phyloP scores from a whole-genome alignment of 2,329 filamentous ascomycete species.

The Colletotrichum orbiculare region DNA sequence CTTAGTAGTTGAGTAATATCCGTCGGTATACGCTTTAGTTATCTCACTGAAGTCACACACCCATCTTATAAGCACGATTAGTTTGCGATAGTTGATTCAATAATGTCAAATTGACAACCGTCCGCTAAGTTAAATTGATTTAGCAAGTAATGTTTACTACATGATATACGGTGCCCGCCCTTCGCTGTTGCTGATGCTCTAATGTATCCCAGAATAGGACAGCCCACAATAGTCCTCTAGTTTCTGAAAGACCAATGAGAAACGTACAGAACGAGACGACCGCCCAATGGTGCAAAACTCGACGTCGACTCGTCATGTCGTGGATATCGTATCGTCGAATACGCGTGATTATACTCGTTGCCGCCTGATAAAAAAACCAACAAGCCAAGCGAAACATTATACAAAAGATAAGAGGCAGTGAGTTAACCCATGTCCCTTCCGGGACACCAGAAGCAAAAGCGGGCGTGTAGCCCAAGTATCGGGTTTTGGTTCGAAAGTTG shows the following conservation, averaged over 20 bases:
- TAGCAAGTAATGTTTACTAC: background rate
- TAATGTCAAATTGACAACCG: background rate
- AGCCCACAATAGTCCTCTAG: background rate
- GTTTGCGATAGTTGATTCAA: background rate
- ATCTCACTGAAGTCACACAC: too few relatives aligned
- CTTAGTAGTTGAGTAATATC: too few relatives aligned
- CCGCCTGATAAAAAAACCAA: conserved; percentile 8
- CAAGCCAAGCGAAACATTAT: conserved; percentile 4
- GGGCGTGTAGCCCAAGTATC: conserved; percentile 11
- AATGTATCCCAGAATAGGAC: conserved; percentile 11
- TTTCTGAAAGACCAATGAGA: background rate
- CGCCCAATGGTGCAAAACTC: conserved; percentile 20
- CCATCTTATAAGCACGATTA: too few relatives aligned
- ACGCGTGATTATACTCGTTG: conserved; percentile 30
- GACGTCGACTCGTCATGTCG: conserved; percentile 34
- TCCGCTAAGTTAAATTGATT: background rate
- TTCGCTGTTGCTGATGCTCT: conserved; percentile 24
- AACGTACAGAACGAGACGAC: conserved; percentile 27
- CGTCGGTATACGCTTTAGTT: too few relatives aligned
- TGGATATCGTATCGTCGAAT: conserved; percentile 25
- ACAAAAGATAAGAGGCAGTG: background rate
- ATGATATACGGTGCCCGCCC: conserved; percentile 9
- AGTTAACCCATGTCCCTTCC: conserved; percentile 9
- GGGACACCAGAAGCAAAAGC: conserved; percentile 22
- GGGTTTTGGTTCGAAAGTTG: background rate